phyloP scores from a whole-genome alignment of 768 basidiomycete genomes.

The Hypsizygus marmoreus region DNA sequence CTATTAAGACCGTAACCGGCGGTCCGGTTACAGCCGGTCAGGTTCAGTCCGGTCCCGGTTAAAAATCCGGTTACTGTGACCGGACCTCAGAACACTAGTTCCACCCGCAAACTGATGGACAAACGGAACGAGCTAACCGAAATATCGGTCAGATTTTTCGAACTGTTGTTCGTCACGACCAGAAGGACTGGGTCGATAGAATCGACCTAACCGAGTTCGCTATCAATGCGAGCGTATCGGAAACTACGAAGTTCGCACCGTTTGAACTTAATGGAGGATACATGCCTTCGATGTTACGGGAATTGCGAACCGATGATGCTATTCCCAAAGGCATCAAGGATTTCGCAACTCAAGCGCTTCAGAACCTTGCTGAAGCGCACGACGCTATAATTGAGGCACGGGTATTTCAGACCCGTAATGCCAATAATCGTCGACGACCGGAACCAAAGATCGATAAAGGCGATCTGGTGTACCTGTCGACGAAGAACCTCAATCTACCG shows the following conservation, averaged over 20 bases:
- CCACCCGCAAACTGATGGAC: slow-evolving; percentile 44
- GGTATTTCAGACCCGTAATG: not conserved
- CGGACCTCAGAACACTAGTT: slow-evolving; percentile 25
- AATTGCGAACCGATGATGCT: not conserved
- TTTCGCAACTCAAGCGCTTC: slow-evolving; percentile 25
- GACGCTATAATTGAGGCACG: slow-evolving; percentile 20
- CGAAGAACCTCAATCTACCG: slow-evolving; percentile 23
- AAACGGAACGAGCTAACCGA: slow-evolving; percentile 25
- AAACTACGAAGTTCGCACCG: slow-evolving; percentile 35
- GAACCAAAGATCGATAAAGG: not conserved
- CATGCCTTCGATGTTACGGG: slow-evolving; percentile 19
- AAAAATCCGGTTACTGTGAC: slow-evolving; percentile 27
- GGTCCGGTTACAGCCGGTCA: no score
- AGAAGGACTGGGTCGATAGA: slow-evolving; percentile 32
- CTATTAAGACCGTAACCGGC: no score
- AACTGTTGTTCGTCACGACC: slow-evolving; percentile 22
- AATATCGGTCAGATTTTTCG: slow-evolving; percentile 33
- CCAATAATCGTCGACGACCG: not conserved
- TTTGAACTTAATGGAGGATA: slow-evolving; percentile 30
- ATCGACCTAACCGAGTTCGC: slow-evolving; percentile 40
- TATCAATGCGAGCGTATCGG: slow-evolving; percentile 25
- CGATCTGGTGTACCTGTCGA: not conserved
- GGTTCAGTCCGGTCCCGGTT: no score
- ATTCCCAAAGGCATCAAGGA: slow-evolving; percentile 19
- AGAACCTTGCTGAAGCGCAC: slow-evolving; percentile 31